Percentiles rank a stretch among this genome's conserved stretches.
phyloP scores from a whole-genome alignment of 176 grass and related monocot genomes.

The Triticum timopheevii region DNA sequence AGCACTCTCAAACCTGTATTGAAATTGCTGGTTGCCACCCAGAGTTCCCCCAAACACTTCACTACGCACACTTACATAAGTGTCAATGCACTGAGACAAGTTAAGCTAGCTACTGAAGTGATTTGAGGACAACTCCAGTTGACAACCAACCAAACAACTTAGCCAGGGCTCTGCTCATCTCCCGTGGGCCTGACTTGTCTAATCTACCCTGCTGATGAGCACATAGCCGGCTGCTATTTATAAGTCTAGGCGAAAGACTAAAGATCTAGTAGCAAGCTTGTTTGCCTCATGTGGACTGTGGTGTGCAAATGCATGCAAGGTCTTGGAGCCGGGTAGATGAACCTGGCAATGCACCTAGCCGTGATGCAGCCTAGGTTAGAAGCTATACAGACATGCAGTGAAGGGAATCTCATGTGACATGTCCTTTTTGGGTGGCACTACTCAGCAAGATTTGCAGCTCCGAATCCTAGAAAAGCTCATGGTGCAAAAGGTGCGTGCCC shows the following conservation, averaged over 20 bases:
- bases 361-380: constrained; percentile 48
- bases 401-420: constrained; percentile 10
- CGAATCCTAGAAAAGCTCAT: constrained; percentile 32
- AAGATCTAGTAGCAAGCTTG: neutral
- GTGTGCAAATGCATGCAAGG: neutral
- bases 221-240: constrained; percentile 53
- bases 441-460: neutral
- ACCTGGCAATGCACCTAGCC: constrained; percentile 48
- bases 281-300: neutral
- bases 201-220: constrained; percentile 35
- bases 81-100: neutral
- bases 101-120: constrained; percentile 30
- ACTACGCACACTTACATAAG: neutral
- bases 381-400: neutral
- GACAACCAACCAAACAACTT: constrained; percentile 34
- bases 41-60: constrained; percentile 53
- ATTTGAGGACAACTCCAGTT: constrained; percentile 33
- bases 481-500: neutral
- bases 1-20: neutral
- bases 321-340: neutral
- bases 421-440: neutral
- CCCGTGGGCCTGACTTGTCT: constrained; percentile 22
- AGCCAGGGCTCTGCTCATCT: neutral
- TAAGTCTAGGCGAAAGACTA: constrained; percentile 25
- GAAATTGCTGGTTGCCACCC: neutral